Evolutionary conservation across 2,329 filamentous ascomycete genomes (phyloP).

Genomic region (Phialophora expanda): DNA sequence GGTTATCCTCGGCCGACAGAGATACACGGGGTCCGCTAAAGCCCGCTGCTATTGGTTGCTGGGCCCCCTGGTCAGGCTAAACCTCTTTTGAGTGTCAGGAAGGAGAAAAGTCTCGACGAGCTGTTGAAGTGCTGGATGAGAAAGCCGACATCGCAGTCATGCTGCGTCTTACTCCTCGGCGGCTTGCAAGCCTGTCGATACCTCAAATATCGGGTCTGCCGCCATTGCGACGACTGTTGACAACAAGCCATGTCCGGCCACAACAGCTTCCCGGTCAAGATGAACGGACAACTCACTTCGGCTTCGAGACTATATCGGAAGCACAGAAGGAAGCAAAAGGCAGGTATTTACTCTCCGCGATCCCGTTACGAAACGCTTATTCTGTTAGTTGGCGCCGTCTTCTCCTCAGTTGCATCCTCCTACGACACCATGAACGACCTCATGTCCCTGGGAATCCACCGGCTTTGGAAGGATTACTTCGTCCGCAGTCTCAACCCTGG

Average conservation of each 20-base stretch:
- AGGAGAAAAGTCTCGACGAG: background rate
- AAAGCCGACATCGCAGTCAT: constrained; percentile 15
- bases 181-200: constrained; percentile 10
- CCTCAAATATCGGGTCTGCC: background rate
- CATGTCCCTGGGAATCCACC: constrained; percentile 97
- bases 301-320: constrained; percentile 83
- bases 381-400: constrained; percentile 75
- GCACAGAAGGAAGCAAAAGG: constrained; percentile 74
- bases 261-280: constrained; percentile 42
- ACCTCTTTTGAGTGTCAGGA: background rate
- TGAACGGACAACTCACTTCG: constrained; percentile 81
- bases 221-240: constrained; percentile 17
- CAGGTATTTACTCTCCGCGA: constrained; percentile 42
- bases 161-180: constrained; percentile 21
- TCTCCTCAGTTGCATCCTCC: constrained; percentile 89
- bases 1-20: constrained; percentile 32
- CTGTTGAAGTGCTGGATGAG: background rate
- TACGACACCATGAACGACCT: constrained; percentile 99
- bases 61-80: background rate
- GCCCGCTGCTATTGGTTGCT: background rate
- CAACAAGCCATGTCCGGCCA: constrained; percentile 15
- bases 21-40: background rate
- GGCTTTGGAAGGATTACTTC: constrained; percentile 97
- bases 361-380: background rate
- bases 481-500: constrained; percentile 90